Base-by-base conservation (phyloP, 768 basidiomycete genomes). In the Lepiota subincarnata region DNA sequence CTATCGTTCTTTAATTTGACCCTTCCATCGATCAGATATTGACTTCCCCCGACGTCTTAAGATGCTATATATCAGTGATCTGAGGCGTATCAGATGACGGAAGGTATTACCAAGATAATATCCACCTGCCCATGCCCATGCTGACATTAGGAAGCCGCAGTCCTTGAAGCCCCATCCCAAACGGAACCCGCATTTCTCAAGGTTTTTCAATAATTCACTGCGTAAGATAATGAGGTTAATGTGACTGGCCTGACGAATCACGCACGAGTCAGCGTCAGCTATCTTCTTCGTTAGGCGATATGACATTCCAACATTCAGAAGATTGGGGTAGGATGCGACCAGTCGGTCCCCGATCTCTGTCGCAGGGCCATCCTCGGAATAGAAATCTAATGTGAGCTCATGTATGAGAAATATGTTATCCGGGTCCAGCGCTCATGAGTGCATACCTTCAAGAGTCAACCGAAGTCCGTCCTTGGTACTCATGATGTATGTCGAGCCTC, bases 1-100 rank as follows among this genome's bases (percentile, higher is more conserved):
- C 69, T 68, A 51, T 82, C 82, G 66, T 77, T 83, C 69, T 87
- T 87, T 52, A 88, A 66, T 64, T 85, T 86, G 71, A 88, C 83
- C 62, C 82, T 80, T 4, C 84, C 83, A 60, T 86, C 81, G 41
- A 78, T 76, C 60, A 87, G 80, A 57, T 80, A 68, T 64, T 84
- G 76, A 55, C 78, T 78, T 8, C 78, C 80, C 28, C 84, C 84
- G 16, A 78, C 76, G 57, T 83, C 82, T 82, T 47, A 16, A 19
- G 11, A 50, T n/a, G 42, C 41, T n/a, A 13, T 22, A 12, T 10
- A 19, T n/a, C 12, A 48, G 13, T 19, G 14, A 24, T 28, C 3
- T 18, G 44, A 20, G 14, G 18, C 3, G 40, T 18, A 26, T 14
- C 4, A 34, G 3, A 20, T 53, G 22, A 36, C 19, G 11, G 16